phyloP scores from a whole-genome alignment of 495 filamentous ascomycete genomes.

The Neurospora intermedia region DNA sequence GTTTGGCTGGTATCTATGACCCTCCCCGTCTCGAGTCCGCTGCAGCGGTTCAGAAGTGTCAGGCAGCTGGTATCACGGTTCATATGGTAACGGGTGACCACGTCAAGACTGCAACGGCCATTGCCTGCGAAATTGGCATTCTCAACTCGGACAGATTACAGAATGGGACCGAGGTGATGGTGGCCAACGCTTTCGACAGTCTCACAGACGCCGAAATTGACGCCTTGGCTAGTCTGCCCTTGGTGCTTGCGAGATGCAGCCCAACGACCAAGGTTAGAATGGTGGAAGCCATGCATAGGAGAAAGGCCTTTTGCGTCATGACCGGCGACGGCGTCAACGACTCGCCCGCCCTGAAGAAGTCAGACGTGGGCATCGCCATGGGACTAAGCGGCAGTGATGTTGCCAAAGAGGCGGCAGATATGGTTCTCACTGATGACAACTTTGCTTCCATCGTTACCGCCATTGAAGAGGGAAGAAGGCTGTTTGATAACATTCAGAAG shows the following conservation, averaged over 20 bases:
- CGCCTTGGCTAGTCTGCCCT: constrained; percentile 42
- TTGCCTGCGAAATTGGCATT: constrained; percentile 66
- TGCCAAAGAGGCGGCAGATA: constrained; percentile 77
- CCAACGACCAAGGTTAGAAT: constrained; percentile 57
- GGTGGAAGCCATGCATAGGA: constrained; percentile 57
- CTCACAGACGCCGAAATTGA: constrained; percentile 50
- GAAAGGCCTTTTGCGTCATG: constrained; percentile 51
- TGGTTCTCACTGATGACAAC: constrained; percentile 82
- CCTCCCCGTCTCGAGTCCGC: constrained; percentile 59
- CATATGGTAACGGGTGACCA: constrained; percentile 83
- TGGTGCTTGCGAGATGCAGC: constrained; percentile 54
- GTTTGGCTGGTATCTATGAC: constrained; percentile 60
- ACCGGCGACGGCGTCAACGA: constrained; percentile 82
- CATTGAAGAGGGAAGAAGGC: constrained; percentile 57
- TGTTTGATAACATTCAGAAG: constrained; percentile 77
- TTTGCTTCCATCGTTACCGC: constrained; percentile 70
- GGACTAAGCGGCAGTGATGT: constrained; percentile 77
- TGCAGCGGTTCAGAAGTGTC: constrained; percentile 52
- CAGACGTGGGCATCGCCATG: constrained; percentile 82
- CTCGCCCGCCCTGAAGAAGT: constrained; percentile 64
- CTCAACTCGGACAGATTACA: constrained; percentile 35
- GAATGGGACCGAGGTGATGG: constrained; percentile 44
- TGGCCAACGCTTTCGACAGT: constrained; percentile 50
- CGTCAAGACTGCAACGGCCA: constrained; percentile 60
- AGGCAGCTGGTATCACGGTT: constrained; percentile 59